phyloP scores from a whole-genome alignment of 768 basidiomycete genomes.

The Tylopilus felleus region DNA sequence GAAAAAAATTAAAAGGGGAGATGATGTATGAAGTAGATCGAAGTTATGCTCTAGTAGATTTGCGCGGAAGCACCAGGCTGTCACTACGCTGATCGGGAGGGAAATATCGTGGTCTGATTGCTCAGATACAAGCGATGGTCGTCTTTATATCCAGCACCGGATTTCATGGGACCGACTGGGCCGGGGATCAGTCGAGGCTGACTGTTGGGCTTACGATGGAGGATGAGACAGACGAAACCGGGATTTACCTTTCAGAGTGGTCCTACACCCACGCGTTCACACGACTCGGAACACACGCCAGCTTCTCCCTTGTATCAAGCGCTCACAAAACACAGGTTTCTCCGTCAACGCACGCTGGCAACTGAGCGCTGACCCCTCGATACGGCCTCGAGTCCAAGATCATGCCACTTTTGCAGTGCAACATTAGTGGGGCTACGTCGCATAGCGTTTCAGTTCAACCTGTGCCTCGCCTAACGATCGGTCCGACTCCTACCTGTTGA shows the following conservation, averaged over 20 bases:
- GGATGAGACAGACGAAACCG: slow-evolving; percentile 10
- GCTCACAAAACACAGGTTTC: neutral
- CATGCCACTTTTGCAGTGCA: neutral
- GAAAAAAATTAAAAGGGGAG: neutral
- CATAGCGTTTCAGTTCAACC: neutral
- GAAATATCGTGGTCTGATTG: slow-evolving; percentile 1
- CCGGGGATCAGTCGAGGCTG: neutral
- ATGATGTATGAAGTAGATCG: neutral
- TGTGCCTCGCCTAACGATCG: neutral
- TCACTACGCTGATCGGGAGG: neutral
- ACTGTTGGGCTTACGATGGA: slow-evolving; percentile 8
- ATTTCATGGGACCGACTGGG: neutral
- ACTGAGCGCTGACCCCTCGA: neutral
- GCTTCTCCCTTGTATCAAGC: neutral
- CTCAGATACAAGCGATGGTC: neutral
- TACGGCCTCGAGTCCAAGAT: neutral
- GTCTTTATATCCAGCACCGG: slow-evolving; percentile 19
- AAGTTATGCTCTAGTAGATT: neutral
- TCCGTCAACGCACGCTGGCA: neutral
- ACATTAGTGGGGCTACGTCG: neutral
- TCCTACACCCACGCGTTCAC: slow-evolving; percentile 20
- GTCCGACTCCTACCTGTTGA: neutral
- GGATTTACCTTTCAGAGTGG: slow-evolving; percentile 24
- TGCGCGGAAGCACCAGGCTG: neutral
- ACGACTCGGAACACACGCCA: neutral